Conservation (phyloP, 345 rosid genomes). For the Capsella bursapastoris region DNA sequence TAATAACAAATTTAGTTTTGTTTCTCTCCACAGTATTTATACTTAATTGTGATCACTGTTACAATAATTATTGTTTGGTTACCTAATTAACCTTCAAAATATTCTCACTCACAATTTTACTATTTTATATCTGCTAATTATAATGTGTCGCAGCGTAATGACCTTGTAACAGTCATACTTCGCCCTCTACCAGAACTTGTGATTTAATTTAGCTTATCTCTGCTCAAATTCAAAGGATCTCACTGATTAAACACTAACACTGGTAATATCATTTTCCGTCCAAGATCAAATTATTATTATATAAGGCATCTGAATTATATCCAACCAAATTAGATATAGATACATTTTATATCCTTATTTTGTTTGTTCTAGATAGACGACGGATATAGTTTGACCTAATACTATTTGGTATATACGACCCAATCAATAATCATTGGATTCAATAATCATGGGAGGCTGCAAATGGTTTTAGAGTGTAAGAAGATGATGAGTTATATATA, state of each 20-base stretch:
- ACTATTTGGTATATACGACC: constrained; percentile 16
- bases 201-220: constrained; percentile 1
- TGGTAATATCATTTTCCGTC: constrained; percentile 7
- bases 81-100: neutral
- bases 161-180: neutral
- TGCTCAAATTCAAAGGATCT: constrained; percentile 3
- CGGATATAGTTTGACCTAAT: constrained; percentile 30
- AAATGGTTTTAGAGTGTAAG: constrained; percentile 12
- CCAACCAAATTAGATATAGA: constrained; percentile 18
- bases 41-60: neutral
- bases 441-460: constrained; percentile 25
- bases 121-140: neutral
- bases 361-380: neutral
- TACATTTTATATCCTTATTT: neutral
- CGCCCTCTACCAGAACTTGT: constrained; percentile 8
- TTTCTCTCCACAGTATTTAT: neutral
- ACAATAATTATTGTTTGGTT: neutral
- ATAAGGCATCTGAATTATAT: constrained; percentile 25
- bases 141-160: neutral
- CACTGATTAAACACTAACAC: neutral
- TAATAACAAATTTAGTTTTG: neutral
- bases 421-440: constrained; percentile 27
- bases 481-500: neutral
- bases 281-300: constrained; percentile 9
- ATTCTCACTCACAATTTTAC: neutral